A percentile compares a stretch with the other conserved stretches of the same genome.
Evolutionary conservation across 129 eudicot species (phyloP).

Genomic region (Arctium minus): DNA sequence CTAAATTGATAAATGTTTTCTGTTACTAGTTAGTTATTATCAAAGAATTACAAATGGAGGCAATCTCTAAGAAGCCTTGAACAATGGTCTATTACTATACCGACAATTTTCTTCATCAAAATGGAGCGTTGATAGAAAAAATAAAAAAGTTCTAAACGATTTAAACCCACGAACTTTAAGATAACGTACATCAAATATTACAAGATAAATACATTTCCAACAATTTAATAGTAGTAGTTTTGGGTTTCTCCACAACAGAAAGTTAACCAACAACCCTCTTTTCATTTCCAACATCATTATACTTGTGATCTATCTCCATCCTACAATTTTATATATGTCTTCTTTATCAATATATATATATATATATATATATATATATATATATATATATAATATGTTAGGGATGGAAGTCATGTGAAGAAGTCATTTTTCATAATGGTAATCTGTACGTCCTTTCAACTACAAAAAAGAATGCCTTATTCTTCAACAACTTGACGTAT

Average conservation of each 20-base stretch:
- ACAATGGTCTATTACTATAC: neutral
- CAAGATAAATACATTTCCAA: neutral
- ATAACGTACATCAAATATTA: neutral
- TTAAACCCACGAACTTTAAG: neutral
- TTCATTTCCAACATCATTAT: conserved; percentile 4
- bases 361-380: neutral
- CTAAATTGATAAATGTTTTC: no score
- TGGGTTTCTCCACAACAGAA: neutral
- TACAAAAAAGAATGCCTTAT: conserved; percentile 17
- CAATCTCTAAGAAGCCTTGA: neutral
- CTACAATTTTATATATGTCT: neutral
- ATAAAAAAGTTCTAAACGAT: neutral
- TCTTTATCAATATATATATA: neutral
- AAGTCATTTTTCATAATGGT: conserved; percentile 22
- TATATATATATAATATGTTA: neutral
- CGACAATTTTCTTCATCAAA: neutral
- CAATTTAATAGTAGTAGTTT: neutral
- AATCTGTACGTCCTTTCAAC: conserved; percentile 29
- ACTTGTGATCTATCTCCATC: conserved; percentile 12
- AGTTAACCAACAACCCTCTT: neutral
- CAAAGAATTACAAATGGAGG: neutral
- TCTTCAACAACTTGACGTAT: conserved; percentile 21
- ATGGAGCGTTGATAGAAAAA: neutral
- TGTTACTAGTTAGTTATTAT: neutral
- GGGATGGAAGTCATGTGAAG: conserved; percentile 34